Base-by-base conservation (phyloP, 2,329 filamentous ascomycete species). In the Claviceps cyperi region DNA sequence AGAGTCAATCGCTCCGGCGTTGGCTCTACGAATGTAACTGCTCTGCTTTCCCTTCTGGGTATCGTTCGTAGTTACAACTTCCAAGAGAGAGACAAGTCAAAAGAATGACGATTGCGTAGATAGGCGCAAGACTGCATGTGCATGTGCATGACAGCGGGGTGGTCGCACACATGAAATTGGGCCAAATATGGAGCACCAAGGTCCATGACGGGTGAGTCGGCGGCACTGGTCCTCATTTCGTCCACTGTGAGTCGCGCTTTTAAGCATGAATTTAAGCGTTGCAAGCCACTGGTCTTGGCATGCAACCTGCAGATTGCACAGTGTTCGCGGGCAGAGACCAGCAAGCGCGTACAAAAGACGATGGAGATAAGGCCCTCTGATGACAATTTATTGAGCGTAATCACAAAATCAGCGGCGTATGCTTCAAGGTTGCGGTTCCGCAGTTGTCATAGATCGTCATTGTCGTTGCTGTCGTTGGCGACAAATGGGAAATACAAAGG, bases 251-350 rank as follows among this genome's bases (percentile, higher is more conserved):
- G 46, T 58, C 54, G 56, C 57, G 62, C 56, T 62, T 69, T 71
- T 71, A 71, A 71, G 68, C 68, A 71, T 71, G 68, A 69, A 69
- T 71, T 71, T 71, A 71, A 71, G 67, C 68, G 67, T 71, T 69
- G 64, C 64, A 64, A 67, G 68, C 66, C 66, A 69, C 63, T 62
- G 48, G 57, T 57, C 68, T 70, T 70, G 67, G 68, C 68, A 64
- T 57, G 55, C 58, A 43, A 11, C 55, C 56, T 53, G 53, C 46
- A 50, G 37, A 43, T 53, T 51, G 50, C 52, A 48, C 53, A 41
- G 54, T 43, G 49, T 32, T 36, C 39, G n/a, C 11, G 39, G 28
- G 7, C 22, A 14, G n/a, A n/a, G 22, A 19, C 2, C 6, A 17
- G n/a, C 21, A 44, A 11, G 3, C 28, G 28, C 28, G 9, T 32